Base-by-base conservation (phyloP, 1,139 yeast species). In the Nakaseomyces glabratus region DNA sequence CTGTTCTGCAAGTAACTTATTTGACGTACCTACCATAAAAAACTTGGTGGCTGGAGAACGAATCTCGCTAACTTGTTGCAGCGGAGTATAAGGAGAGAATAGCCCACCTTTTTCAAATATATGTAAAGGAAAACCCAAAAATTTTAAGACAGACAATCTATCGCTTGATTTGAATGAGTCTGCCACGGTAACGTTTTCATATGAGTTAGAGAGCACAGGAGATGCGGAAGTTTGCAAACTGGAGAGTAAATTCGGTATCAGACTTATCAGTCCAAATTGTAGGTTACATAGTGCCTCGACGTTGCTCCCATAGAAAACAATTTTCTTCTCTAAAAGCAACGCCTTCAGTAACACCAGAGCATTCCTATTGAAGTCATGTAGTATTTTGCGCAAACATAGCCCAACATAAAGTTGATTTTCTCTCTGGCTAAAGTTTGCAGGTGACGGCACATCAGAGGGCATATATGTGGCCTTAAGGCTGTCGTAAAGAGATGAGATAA, bases 71-170 rank as follows among this genome's bases (percentile, higher is more conserved):
- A 90, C 63, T 53, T 88, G 97, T 57, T 88, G 98, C 35, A 90
- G 63, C 0, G 98, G 95, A 15, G 88, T 71, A 57, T 88, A 90
- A 0, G 98, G 97, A 46, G 82, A 81, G 68, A 93, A 88, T 44
- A 88, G 70, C 3, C 94, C 85, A 24, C 93, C 93, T 47, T 76
- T 73, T 8, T 86, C 85, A 60, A 90, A 90, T 1, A 86, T 60
- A 48, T 82, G 90, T 35, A 90, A 63, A 0, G 98, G 98, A 28
- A 90, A 65, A 0, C 98, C 98, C 57, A 85, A 73, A 54, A 85
- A 90, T 26, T 74, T 63, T 36, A 88, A 61, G 58, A 88, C 69
- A 1, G 95, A 82, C 43, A 69, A 68, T 36, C 96, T 64, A 55
- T 84, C 86, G 39, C 82, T 78, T 4, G 94, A 76, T 46, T 74